Evolutionary conservation across 352 stramenopile genomes (phyloP).

Genomic region (Globisporangium splendens): DNA sequence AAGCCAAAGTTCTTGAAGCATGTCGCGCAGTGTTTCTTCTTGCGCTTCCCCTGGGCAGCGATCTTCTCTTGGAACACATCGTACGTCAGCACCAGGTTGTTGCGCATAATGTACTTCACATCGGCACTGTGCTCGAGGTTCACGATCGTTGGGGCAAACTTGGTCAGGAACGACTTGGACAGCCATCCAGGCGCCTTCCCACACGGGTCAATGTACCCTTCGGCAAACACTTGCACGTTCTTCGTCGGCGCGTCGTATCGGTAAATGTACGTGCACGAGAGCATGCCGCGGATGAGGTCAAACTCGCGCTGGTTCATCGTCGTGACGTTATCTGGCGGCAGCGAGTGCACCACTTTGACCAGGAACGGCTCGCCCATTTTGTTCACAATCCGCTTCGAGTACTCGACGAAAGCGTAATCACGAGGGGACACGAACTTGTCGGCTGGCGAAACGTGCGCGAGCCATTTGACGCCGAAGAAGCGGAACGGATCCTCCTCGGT

Average conservation of each 20-base stretch:
- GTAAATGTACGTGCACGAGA: conserved; percentile 44
- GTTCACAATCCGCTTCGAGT: conserved; percentile 29
- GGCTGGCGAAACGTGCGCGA: conserved; percentile 34
- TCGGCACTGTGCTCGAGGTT: conserved; percentile 42
- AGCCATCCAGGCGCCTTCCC: conserved; percentile 30
- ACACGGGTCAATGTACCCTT: conserved; percentile 36
- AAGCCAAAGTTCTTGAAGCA: conserved; percentile 39
- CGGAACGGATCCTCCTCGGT: conserved; percentile 35
- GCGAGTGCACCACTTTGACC: conserved; percentile 41
- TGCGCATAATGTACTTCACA: conserved; percentile 53
- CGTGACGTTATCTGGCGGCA: conserved; percentile 26
- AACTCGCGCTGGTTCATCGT: conserved; percentile 41
- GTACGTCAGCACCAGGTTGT: conserved; percentile 31
- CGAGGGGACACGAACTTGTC: conserved; percentile 51
- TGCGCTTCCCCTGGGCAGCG: conserved; percentile 20
- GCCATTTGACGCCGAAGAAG: conserved; percentile 51
- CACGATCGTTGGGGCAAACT: conserved; percentile 40
- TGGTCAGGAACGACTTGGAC: conserved; percentile 35
- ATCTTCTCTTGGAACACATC: conserved; percentile 33
- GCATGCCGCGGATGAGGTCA: conserved; percentile 34
- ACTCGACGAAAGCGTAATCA: conserved; percentile 47
- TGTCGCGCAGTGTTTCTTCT: conserved; percentile 31
- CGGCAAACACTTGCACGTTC: conserved; percentile 40
- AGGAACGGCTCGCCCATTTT: conserved; percentile 33
- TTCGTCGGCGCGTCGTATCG: conserved; percentile 37